Evolutionary conservation across 2,329 filamentous ascomycete species (phyloP).

Genomic region (Fusarium poae): DNA sequence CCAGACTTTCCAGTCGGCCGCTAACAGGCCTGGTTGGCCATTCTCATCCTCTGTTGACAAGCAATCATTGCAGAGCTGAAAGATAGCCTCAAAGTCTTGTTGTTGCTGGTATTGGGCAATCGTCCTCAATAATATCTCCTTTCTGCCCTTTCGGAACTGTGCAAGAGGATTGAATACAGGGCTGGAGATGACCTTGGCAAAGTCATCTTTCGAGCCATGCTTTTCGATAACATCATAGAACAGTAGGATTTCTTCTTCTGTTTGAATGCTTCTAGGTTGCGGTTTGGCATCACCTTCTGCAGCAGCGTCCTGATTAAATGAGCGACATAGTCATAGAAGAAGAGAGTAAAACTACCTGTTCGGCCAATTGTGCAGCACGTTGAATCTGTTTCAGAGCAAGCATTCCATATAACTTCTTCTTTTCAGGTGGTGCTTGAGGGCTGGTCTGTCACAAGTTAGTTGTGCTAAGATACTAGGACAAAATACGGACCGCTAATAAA

Average conservation of each 20-base stretch:
- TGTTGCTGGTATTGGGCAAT: constrained; percentile 55
- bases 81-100: constrained; percentile 59
- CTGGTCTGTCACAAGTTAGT: constrained; percentile 56
- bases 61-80: constrained; percentile 60
- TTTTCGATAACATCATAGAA: constrained; percentile 62
- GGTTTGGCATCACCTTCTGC: constrained; percentile 39
- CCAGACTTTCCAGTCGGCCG: constrained; percentile 61
- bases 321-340: neutral
- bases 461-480: neutral
- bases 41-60: constrained; percentile 56
- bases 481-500: constrained; percentile 63
- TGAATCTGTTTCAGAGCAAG: constrained; percentile 66
- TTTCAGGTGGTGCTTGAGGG: constrained; percentile 61
- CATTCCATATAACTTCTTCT: constrained; percentile 65
- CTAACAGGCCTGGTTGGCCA: constrained; percentile 57
- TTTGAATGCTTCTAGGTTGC: constrained; percentile 54
- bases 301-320: constrained; percentile 36
- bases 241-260: constrained; percentile 65
- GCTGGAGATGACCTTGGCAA: constrained; percentile 56
- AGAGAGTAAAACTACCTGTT: constrained; percentile 56
- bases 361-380: constrained; percentile 61
- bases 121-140: constrained; percentile 61
- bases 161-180: constrained; percentile 57
- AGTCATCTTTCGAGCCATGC: constrained; percentile 59
- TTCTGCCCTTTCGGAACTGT: constrained; percentile 62